Evolutionary conservation across 192 early-diverging fungal species (phyloP).

Genomic region (Coemansia sp.): DNA sequence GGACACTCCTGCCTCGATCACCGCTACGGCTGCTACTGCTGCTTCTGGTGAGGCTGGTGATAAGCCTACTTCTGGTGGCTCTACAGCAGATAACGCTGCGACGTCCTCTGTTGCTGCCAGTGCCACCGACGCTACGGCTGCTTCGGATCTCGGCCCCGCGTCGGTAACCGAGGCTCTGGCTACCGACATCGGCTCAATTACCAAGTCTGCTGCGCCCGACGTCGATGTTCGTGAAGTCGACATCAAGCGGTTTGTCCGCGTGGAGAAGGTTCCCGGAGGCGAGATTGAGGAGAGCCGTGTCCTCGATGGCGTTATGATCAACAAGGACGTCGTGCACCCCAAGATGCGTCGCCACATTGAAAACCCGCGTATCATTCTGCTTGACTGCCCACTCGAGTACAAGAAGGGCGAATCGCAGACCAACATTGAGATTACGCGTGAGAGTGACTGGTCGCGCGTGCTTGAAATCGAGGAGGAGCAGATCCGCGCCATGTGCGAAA

Average conservation of each 20-base stretch:
- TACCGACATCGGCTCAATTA: too few relatives aligned
- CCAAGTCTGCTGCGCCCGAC: slow-evolving; percentile 35
- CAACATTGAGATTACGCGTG: slow-evolving; percentile 96
- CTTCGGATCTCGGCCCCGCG: not conserved
- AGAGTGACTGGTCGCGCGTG: slow-evolving; percentile 93
- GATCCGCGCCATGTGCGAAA: slow-evolving; percentile 94
- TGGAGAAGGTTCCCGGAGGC: slow-evolving; percentile 99
- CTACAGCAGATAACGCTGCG: not conserved
- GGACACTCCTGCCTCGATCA: not conserved
- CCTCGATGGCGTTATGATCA: slow-evolving; percentile 96
- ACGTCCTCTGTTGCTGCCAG: not conserved
- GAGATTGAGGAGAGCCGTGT: slow-evolving; percentile 95
- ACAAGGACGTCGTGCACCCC: slow-evolving; percentile 99
- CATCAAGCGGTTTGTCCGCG: slow-evolving; percentile 95
- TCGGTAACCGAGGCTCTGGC: not conserved
- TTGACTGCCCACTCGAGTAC: slow-evolving; percentile 99
- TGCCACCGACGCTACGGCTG: not conserved
- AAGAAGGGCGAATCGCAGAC: slow-evolving; percentile 99
- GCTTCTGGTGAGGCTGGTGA: slow-evolving; percentile 8
- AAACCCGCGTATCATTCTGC: slow-evolving; percentile 92
- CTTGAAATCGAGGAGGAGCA: slow-evolving; percentile 99
- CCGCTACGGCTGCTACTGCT: slow-evolving; percentile 1
- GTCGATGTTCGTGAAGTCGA: slow-evolving; percentile 88
- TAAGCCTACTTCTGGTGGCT: not conserved
- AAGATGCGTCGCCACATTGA: slow-evolving; percentile 94